These are phyloP conservation scores for Komagataella ulmi DNA, from an alignment of 805 yeast genomes.

Conservation along the genomic window DNA sequence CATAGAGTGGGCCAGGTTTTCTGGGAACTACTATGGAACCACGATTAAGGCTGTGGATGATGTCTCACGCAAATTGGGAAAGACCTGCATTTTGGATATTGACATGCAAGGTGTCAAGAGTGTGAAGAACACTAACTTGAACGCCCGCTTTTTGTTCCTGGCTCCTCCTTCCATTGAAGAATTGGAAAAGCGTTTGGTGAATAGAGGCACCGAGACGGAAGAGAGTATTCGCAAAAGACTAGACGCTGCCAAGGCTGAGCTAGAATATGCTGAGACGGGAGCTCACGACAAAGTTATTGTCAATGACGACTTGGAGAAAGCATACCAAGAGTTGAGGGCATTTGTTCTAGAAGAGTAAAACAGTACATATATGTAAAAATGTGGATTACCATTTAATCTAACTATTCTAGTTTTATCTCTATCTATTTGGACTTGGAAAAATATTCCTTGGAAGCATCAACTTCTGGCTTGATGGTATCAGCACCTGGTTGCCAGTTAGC, in stretches of 20 bases:
- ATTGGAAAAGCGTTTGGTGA: conserved; percentile 59
- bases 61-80: conserved; percentile 45
- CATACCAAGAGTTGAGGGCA: conserved; percentile 67
- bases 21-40: conserved; percentile 97
- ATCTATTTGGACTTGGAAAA: conserved; percentile 46
- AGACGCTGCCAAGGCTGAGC: conserved; percentile 75
- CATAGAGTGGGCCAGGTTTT: conserved; percentile 96
- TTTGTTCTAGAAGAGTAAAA: conserved; percentile 44
- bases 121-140: conserved; percentile 69
- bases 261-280: conserved; percentile 82
- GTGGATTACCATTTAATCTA: background rate
- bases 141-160: conserved; percentile 76
- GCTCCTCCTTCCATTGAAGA: conserved; percentile 88
- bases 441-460: conserved; percentile 68
- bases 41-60: conserved; percentile 74
- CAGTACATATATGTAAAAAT: background rate
- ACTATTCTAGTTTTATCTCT: background rate
- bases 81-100: conserved; percentile 84
- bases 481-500: conserved; percentile 98
- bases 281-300: conserved; percentile 85
- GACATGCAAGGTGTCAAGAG: conserved; percentile 98
- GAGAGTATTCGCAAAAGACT: conserved; percentile 79
- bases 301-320: conserved; percentile 84
- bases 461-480: conserved; percentile 82
- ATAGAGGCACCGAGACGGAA: conserved; percentile 91